Evolutionary conservation across 495 filamentous ascomycete species (phyloP), one percentile per base, ranked within the genome.

Genomic region (Penicillium lividum): DNA sequence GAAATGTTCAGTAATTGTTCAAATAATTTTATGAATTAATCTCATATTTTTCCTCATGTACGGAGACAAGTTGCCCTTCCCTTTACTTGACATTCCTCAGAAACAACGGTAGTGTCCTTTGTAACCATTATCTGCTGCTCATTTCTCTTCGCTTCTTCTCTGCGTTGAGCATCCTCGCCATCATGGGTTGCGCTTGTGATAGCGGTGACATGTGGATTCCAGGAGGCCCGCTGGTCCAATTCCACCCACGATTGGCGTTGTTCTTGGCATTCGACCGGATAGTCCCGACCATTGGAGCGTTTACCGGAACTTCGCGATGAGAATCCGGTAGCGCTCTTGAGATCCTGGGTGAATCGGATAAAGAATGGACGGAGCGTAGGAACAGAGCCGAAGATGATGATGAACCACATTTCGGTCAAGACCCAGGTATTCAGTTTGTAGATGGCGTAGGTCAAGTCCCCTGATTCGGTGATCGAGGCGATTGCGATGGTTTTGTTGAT

Each of bases 351-450:
- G 33, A 67, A 67, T 16, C 51, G 58, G 11, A 67, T 48, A 33
- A 67, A 67, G 33, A 63, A 56, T 4, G 59, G 59, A 5, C 68
- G 66, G 13, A 71, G 66, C 0, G 61, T 57, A 6, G 68, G 68
- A 5, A 71, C 62, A 5, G 60, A 69, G 31, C 68, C 68, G 40
- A 71, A 66, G 6, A 71, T 71, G 16, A 71, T 59, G 27, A 71
- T 62, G 33, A 71, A 67, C 68, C 68, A 71, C 56, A 62, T 60
- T 34, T 71, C 68, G 5, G 66, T 69, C 16, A 66, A 53, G 13
- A 59, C 64, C 68, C 68, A 71, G 5, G 63, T 63, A 56, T 67
- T 64, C 13, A 71, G 57, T 40, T 51, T 44, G 42, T 57, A 50
- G 29, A 67, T 69, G 2, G 59, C 53, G 33, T 67, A 66, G 15